A percentile compares a stretch with the other conserved stretches of the same genome.
These are phyloP conservation scores for Lumnitzera racemosa DNA, from an alignment of 345 rosid species.

Conservation along the genomic window DNA sequence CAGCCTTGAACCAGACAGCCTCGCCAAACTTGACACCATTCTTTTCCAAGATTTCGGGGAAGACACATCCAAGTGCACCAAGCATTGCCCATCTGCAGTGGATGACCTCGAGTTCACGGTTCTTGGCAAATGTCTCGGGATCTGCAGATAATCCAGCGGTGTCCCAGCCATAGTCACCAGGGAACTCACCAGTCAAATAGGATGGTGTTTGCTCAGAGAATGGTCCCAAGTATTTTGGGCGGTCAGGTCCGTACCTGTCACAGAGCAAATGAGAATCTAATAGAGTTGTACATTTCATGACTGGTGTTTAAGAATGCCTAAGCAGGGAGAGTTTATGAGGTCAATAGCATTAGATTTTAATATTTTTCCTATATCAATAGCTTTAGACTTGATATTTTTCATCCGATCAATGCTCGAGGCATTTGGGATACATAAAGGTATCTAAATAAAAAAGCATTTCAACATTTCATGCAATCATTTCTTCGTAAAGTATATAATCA, in stretches of 20 bases:
- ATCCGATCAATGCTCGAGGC: no score
- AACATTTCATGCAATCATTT: no score
- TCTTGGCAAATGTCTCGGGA: conserved; percentile 93
- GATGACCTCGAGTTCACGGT: conserved; percentile 95
- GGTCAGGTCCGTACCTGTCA: conserved; percentile 94
- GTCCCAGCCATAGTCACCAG: conserved; percentile 98
- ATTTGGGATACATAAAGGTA: no score
- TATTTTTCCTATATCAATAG: background rate
- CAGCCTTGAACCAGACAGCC: conserved; percentile 97
- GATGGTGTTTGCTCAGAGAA: conserved; percentile 95
- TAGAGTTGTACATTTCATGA: background rate
- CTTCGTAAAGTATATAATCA: no score
- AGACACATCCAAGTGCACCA: conserved; percentile 85
- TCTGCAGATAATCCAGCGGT: conserved; percentile 96
- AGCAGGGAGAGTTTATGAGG: background rate
- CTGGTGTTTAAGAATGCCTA: no score
- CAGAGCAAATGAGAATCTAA: background rate
- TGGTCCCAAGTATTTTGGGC: conserved; percentile 95
- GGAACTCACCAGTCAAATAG: conserved; percentile 88
- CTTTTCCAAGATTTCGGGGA: conserved; percentile 79
- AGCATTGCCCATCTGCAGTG: conserved; percentile 99
- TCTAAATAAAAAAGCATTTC: no score
- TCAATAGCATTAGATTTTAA: background rate
- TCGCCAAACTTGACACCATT: conserved; percentile 89
- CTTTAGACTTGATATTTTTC: no score